These are phyloP conservation scores for Eucalyptus erythrocorys DNA, from an alignment of 345 rosid species.

Conservation along the genomic window DNA sequence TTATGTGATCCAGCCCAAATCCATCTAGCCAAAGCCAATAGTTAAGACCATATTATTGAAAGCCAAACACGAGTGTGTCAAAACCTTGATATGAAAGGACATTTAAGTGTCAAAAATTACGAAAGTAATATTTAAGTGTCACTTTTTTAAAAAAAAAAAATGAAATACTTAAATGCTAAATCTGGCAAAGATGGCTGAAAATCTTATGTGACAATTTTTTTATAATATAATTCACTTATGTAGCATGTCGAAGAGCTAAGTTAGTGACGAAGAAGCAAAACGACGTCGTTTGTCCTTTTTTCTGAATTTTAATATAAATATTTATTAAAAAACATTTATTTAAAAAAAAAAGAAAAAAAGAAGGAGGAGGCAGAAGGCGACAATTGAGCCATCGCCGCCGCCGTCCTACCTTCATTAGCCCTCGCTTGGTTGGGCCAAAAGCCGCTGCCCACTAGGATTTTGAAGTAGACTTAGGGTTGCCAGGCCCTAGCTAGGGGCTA, in stretches of 20 bases:
- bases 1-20: background rate
- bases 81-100: accelerated
- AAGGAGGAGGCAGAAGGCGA: accelerated
- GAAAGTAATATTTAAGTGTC: accelerated
- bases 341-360: accelerated
- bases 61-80: accelerated
- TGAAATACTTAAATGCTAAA: too few species aligned
- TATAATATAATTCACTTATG: too few species aligned
- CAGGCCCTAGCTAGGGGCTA: accelerated
- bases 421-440: accelerated
- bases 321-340: too few species aligned
- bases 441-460: accelerated
- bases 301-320: too few species aligned
- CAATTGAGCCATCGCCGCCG: accelerated
- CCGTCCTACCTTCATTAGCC: accelerated
- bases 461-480: accelerated
- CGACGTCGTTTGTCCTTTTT: accelerated
- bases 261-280: accelerated
- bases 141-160: accelerated
- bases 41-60: background rate
- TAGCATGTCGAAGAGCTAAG: accelerated
- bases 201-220: accelerated
- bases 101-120: accelerated
- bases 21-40: background rate
- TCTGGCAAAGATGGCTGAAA: accelerated